These are phyloP conservation scores for Collybia nuda DNA, from an alignment of 768 basidiomycete genomes.

Conservation along the genomic window DNA sequence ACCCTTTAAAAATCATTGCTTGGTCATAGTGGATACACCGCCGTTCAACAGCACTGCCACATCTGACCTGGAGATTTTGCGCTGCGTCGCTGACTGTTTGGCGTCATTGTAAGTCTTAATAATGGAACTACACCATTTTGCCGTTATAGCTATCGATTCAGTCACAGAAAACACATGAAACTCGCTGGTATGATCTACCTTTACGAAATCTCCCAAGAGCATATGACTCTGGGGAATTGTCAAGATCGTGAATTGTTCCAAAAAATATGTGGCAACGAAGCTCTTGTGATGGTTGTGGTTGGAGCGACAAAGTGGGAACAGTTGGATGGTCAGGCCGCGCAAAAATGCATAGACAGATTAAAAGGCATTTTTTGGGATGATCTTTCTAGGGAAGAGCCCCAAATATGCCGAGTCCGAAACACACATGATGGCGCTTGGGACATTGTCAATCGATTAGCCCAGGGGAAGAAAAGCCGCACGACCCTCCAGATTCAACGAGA, in stretches of 20 bases:
- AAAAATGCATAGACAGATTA: too few relatives aligned
- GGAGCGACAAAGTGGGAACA: conserved; percentile 37
- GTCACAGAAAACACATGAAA: conserved; percentile 17
- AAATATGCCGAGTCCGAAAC: too few relatives aligned
- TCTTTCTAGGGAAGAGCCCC: too few relatives aligned
- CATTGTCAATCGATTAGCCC: not conserved
- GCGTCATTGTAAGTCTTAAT: conserved; percentile 14
- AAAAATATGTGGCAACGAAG: conserved; percentile 39
- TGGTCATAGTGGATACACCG: conserved; percentile 16
- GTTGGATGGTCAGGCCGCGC: too few relatives aligned
- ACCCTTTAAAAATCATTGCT: not conserved
- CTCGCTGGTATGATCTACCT: conserved; percentile 41
- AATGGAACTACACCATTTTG: too few relatives aligned
- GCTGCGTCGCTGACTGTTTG: conserved; percentile 8
- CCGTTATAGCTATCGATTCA: not conserved
- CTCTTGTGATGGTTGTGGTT: conserved; percentile 40
- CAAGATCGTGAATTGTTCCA: conserved; percentile 44
- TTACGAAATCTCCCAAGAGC: conserved; percentile 35
- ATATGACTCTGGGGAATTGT: conserved; percentile 32
- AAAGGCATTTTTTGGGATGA: too few relatives aligned
- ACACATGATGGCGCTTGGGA: too few relatives aligned
- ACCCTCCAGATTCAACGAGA: conserved; percentile 1
- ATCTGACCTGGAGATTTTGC: conserved; percentile 9
- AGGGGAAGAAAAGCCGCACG: not conserved
- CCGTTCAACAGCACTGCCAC: conserved; percentile 13